Percentiles rank a stretch among this genome's conserved stretches.
phyloP scores from a whole-genome alignment of 2,329 filamentous ascomycete genomes.

The Pestalotiopsis sp. region DNA sequence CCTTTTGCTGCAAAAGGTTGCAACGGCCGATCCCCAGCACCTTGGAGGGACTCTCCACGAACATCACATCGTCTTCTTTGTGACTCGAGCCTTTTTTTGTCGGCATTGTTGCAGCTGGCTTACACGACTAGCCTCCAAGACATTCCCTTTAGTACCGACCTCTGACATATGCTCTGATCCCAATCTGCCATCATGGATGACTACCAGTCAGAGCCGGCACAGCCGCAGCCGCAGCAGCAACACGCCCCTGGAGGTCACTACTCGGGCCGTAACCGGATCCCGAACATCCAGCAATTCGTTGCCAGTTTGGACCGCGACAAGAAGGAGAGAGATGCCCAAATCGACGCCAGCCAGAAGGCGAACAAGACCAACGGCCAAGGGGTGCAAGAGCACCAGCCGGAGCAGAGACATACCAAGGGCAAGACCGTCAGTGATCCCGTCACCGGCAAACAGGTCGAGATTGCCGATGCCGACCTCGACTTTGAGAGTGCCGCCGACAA shows the following conservation, averaged over 20 bases:
- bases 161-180: background rate
- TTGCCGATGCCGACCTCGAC: conserved; percentile 76
- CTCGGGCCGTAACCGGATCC: conserved; percentile 80
- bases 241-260: conserved; percentile 58
- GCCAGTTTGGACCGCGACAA: conserved; percentile 79
- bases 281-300: conserved; percentile 84
- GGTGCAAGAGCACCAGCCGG: conserved; percentile 44
- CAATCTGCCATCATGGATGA: background rate
- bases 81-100: background rate
- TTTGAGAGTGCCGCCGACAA: conserved; percentile 71
- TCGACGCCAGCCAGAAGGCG: conserved; percentile 59
- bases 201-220: too few species aligned
- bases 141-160: background rate
- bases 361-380: conserved; percentile 31
- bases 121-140: background rate
- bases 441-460: conserved; percentile 82
- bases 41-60: background rate
- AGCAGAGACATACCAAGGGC: conserved; percentile 37
- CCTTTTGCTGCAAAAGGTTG: background rate
- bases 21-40: background rate
- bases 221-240: conserved; percentile 23
- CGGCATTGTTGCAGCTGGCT: background rate
- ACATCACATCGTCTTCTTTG: background rate
- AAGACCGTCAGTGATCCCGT: conserved; percentile 84
- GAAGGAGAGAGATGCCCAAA: conserved; percentile 68